A percentile compares a stretch with the other conserved stretches of the same genome.
phyloP scores from a whole-genome alignment of 352 stramenopile species.

The Globisporangium cederbergense region DNA sequence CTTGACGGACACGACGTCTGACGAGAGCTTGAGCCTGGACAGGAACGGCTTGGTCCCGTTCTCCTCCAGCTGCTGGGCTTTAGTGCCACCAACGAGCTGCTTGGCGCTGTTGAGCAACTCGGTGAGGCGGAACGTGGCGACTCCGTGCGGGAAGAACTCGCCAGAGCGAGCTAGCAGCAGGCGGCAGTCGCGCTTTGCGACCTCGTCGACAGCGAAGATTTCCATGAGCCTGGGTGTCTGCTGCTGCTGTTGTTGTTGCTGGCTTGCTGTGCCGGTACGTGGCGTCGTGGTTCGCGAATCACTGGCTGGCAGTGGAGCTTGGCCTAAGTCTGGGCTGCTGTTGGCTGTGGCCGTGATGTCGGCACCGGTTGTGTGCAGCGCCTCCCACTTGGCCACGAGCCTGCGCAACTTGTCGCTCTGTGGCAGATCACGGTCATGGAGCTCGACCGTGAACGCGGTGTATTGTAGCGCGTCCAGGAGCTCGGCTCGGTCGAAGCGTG shows the following conservation, averaged over 20 bases:
- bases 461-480: slow-evolving; percentile 53
- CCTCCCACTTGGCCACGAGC: slow-evolving; percentile 62
- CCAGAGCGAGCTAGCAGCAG: slow-evolving; percentile 34
- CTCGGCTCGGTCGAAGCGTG: slow-evolving; percentile 30
- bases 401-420: slow-evolving; percentile 30
- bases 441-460: slow-evolving; percentile 36
- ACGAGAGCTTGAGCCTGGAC: slow-evolving; percentile 35
- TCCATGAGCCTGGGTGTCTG: slow-evolving; percentile 33
- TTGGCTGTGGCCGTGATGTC: slow-evolving; percentile 14
- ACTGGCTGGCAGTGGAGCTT: neutral
- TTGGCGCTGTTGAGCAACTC: slow-evolving; percentile 48
- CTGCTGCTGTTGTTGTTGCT: slow-evolving; percentile 4
- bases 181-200: slow-evolving; percentile 49
- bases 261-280: neutral
- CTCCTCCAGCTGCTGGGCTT: neutral
- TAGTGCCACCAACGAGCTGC: slow-evolving; percentile 13
- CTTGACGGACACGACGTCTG: slow-evolving; percentile 53
- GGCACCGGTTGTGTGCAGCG: slow-evolving; percentile 34
- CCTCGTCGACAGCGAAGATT: slow-evolving; percentile 53
- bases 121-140: slow-evolving; percentile 50
- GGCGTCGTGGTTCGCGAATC: slow-evolving; percentile 18
- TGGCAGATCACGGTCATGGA: slow-evolving; percentile 69
- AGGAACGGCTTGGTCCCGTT: slow-evolving; percentile 25
- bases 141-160: slow-evolving; percentile 51
- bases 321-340: neutral